Evolutionary conservation across 1,284 basidiomycete species (phyloP).

Genomic region (Leccinum fuscescens): DNA sequence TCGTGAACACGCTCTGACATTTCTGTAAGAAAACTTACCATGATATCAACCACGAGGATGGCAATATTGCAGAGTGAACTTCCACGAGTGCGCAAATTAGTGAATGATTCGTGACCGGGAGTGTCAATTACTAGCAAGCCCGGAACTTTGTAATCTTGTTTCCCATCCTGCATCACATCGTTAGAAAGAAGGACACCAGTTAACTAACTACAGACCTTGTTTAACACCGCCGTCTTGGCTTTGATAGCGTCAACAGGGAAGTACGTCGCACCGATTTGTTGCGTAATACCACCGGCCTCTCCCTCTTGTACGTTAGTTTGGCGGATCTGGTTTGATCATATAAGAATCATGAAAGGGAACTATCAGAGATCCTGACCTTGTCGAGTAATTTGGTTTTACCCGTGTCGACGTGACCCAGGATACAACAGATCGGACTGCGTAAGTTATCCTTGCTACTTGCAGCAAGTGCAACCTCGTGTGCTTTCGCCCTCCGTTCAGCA

Average conservation of each 20-base stretch:
- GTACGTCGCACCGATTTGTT: slow-evolving; percentile 99
- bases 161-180: slow-evolving; percentile 54
- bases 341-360: slow-evolving; percentile 11
- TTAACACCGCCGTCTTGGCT: slow-evolving; percentile 89
- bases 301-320: slow-evolving; percentile 99
- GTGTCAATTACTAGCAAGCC: slow-evolving; percentile 98
- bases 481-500: slow-evolving; percentile 76
- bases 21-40: slow-evolving; percentile 50
- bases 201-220: slow-evolving; percentile 56
- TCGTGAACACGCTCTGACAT: slow-evolving; percentile 15
- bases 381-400: slow-evolving; percentile 99
- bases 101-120: slow-evolving; percentile 99
- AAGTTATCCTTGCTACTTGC: slow-evolving; percentile 88
- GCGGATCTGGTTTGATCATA: slow-evolving; percentile 68
- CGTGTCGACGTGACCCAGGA: slow-evolving; percentile 99
- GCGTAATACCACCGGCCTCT: slow-evolving; percentile 99
- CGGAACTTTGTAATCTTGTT: slow-evolving; percentile 94
- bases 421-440: slow-evolving; percentile 98
- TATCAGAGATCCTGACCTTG: slow-evolving; percentile 59
- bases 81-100: slow-evolving; percentile 93
- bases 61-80: slow-evolving; percentile 99
- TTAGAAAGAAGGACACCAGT: slow-evolving; percentile 2
- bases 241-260: slow-evolving; percentile 98
- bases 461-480: slow-evolving; percentile 84
- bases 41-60: slow-evolving; percentile 98